Evolutionary conservation across 225 moss, liverwort and hornwort genomes (phyloP), one percentile per base, ranked within the genome.

Genomic region (Pseudoscleropodium purum): DNA sequence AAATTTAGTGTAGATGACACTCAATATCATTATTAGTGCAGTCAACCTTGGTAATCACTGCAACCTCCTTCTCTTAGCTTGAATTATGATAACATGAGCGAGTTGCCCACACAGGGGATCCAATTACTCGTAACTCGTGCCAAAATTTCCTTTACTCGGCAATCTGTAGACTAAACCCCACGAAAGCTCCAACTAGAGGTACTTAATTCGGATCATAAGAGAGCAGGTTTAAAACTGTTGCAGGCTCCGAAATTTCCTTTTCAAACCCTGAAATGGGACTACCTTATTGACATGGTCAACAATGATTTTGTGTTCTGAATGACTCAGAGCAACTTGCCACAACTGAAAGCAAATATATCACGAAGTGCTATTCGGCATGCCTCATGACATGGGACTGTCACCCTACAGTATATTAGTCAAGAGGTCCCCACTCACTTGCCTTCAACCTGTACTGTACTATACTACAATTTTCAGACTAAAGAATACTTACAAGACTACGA

Each of bases 401-500:
- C 87, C 74, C 87, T 86, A 57, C 56, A 86, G 73, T 84, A 47
- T 10, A 47, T 47, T 47, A 47, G 47, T 47, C 47, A 47, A 47
- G 47, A 2, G 47, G 47, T 47, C 47, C 47, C 47, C 47, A 75
- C 43, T 62, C 85, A 89, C 84, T 88, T 80, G 75, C 90, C 88
- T 60, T 76, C 26, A 79, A 82, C 90, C 81, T 88, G 82, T 57
- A 52, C 52, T 52, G 13, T 51, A 54, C 54, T 54, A 91, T 93
- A 83, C 94, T 93, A 93, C 94, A 94, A 89, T 89, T 88, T 81
- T 90, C 76, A 86, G 86, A 85, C 89, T 88, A 85, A 81, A 84
- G 86, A 83, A 86, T 94, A 92, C 94, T 92, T 94, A 94, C 94
- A 94, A 92, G 85, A 85, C 86, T 68, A 88, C 79, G 66, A 91